These are phyloP conservation scores for Plasmodium knowlesi DNA, from an alignment of 169 alveolate species.

Conservation along the genomic window DNA sequence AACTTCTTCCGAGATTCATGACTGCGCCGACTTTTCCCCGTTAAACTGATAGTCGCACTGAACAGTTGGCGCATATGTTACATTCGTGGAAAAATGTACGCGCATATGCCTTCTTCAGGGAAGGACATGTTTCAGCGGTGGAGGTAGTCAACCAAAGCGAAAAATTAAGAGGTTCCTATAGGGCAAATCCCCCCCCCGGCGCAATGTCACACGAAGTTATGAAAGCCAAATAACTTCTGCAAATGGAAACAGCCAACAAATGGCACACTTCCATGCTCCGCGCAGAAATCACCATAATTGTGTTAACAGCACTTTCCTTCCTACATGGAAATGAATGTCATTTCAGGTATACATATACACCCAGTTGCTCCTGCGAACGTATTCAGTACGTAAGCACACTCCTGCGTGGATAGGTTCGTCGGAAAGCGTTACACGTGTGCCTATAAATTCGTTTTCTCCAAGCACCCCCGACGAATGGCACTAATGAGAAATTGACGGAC, in stretches of 20 bases:
- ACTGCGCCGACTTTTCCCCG: neutral
- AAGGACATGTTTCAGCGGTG: neutral
- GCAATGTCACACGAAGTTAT: neutral
- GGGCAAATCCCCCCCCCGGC: neutral
- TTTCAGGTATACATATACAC: neutral
- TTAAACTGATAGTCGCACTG: neutral
- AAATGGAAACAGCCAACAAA: neutral
- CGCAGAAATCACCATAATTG: neutral
- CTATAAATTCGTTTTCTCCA: neutral
- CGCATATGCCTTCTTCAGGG: neutral
- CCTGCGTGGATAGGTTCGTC: neutral
- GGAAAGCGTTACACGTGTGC: neutral
- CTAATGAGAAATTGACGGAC: neutral
- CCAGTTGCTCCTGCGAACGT: neutral
- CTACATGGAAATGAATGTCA: neutral
- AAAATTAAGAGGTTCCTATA: neutral
- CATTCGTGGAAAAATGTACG: neutral
- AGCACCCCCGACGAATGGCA: neutral
- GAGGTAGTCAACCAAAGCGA: neutral
- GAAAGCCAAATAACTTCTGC: neutral
- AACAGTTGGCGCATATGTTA: neutral
- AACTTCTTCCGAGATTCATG: neutral
- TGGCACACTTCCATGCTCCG: neutral
- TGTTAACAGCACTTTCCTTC: neutral
- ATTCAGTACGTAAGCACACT: neutral